Base-by-base conservation (phyloP, 257 asterid genomes). In the Echites panduratus region DNA sequence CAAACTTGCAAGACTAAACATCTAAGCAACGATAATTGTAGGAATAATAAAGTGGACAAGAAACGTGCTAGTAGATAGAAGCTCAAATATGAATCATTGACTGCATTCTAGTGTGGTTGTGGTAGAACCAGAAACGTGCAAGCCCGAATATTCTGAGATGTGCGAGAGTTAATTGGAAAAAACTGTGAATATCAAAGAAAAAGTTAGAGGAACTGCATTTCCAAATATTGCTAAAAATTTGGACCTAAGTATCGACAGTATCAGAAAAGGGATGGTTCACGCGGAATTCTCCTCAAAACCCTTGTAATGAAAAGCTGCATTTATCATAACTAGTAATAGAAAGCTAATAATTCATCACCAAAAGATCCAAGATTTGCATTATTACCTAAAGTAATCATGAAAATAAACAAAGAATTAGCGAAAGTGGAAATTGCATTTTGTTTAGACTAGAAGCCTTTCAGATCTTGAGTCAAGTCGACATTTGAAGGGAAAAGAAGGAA, bases 401-500 rank as follows among this genome's bases (percentile, higher is more conserved):
- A 68, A 68, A 68, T 12, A 43, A n/a, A 14, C 47, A 50, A 29
- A 26, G 14, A 50, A 4, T 45, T 47, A 17, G 44, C 58, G 47
- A 9, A 68, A 47, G 50, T 0, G 47, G 19, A 41, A 38, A 49
- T 68, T 49, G 29, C 72, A 24, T 24, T 47, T 0, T 6, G 11
- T 2, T 62, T 32, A 24, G 26, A 20, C 67, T 0, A 32, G 49
- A 20, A 47, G 29, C 62, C 49, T 29, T 29, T 69, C 76, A 76
- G 76, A 72, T 72, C 80, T 66, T 47, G 41, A 49, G 61, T 53
- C 11, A 54, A 44, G 52, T 32, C 32, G 38, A 64, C 50, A 65
- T 40, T 24, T 43, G n/a, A 69, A 53, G 43, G 19, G 49, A 69
- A 20, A 69, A 27, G 44, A 69, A 24, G 73, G 26, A 70, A 64